phyloP scores from a whole-genome alignment of 305 asterid species.

The Withania somnifera region DNA sequence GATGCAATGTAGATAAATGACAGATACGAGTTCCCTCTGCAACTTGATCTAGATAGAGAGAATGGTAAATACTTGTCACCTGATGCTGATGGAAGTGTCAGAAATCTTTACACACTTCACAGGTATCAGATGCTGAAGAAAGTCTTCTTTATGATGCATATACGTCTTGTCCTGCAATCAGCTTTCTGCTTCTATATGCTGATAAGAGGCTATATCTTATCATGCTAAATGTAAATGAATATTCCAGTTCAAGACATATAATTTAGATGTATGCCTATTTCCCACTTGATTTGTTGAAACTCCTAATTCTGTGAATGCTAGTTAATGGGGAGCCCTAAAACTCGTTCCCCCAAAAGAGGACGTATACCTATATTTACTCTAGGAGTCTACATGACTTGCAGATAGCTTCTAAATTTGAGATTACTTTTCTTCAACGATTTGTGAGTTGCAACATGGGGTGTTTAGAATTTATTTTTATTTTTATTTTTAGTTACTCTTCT shows the following conservation, averaged over 20 bases:
- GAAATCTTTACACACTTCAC: constrained; percentile 56
- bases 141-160: background rate
- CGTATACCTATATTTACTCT: background rate
- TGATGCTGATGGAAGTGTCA: constrained; percentile 44
- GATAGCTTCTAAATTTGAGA: background rate
- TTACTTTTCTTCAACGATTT: background rate
- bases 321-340: background rate
- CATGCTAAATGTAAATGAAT: background rate
- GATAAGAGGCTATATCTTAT: background rate
- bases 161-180: background rate
- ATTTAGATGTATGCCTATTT: background rate
- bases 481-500: background rate
- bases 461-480: background rate
- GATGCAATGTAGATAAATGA: constrained; percentile 41
- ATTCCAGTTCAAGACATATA: background rate
- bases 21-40: constrained; percentile 48
- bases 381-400: background rate
- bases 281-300: background rate
- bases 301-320: background rate
- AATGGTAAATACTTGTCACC: constrained; percentile 48
- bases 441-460: background rate
- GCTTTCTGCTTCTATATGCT: constrained; percentile 1
- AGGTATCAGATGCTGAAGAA: constrained; percentile 21
- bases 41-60: constrained; percentile 55
- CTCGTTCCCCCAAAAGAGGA: background rate